Conservation (phyloP, 768 basidiomycete genomes). For the Hemileccinum rubropunctum region DNA sequence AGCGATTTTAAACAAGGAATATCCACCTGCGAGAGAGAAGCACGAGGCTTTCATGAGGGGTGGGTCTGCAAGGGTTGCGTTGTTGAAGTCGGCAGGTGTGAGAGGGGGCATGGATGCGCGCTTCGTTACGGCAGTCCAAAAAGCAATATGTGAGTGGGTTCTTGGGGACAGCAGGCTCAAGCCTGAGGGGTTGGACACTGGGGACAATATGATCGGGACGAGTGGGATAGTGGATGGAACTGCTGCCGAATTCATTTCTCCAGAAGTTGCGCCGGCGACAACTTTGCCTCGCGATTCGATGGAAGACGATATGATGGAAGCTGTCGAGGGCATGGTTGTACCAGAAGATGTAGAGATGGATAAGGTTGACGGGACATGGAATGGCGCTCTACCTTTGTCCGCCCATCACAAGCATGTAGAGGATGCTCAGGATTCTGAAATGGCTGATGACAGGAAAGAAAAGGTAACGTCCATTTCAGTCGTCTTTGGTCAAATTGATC, state of each 20-base stretch:
- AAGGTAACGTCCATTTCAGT: conserved; percentile 19
- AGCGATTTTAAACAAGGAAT: conserved; percentile 56
- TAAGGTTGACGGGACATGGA: neutral
- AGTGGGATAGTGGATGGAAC: neutral
- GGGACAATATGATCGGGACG: neutral
- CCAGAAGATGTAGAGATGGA: neutral
- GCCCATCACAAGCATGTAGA: conserved; percentile 4
- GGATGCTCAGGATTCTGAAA: conserved; percentile 6
- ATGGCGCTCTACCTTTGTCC: neutral
- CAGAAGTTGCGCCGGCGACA: neutral
- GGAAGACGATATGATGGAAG: conserved; percentile 19
- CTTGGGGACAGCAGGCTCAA: conserved; percentile 16
- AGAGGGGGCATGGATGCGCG: conserved; percentile 37
- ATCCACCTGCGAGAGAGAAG: conserved; percentile 47
- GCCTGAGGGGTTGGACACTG: conserved; percentile 9
- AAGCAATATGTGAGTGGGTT: conserved; percentile 27
- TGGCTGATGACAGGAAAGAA: conserved; percentile 15
- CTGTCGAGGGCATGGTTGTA: conserved; percentile 6
- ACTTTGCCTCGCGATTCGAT: neutral
- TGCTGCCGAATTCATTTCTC: neutral
- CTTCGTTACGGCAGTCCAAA: conserved; percentile 39
- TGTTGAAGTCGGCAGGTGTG: conserved; percentile 32
- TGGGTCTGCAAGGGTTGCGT: conserved; percentile 41
- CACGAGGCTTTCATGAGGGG: conserved; percentile 61
- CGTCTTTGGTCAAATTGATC: neutral